Conservation (phyloP, 768 basidiomycete species). For the Lactarius indigo region DNA sequence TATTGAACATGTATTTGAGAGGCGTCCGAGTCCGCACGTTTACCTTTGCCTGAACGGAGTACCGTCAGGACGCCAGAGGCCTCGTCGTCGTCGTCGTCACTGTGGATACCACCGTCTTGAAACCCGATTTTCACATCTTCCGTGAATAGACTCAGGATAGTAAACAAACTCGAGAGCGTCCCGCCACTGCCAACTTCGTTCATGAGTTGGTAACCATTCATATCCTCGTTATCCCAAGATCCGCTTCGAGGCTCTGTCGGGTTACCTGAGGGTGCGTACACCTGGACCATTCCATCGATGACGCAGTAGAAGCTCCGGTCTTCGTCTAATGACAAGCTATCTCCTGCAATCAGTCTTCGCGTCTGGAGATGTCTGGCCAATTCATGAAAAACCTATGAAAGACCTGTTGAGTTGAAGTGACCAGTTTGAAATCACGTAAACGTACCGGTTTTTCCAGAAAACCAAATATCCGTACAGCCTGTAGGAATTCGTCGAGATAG, state of each 20-base stretch:
- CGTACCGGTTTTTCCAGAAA: slow-evolving; percentile 95
- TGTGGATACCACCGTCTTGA: slow-evolving; percentile 52
- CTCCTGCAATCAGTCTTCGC: slow-evolving; percentile 90
- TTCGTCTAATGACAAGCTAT: slow-evolving; percentile 85
- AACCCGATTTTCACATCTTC: slow-evolving; percentile 91
- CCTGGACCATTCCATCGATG: slow-evolving; percentile 95
- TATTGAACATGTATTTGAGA: slow-evolving; percentile 42
- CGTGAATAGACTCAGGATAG: slow-evolving; percentile 94
- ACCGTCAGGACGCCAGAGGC: slow-evolving; percentile 14
- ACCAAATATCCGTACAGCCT: slow-evolving; percentile 95
- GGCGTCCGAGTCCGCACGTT: slow-evolving; percentile 60
- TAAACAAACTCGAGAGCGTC: slow-evolving; percentile 93
- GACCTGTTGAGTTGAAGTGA: background rate
- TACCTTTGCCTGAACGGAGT: slow-evolving; percentile 25
- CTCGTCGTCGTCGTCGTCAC: slow-evolving; percentile 21
- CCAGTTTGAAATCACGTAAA: background rate
- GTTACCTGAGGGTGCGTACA: slow-evolving; percentile 72
- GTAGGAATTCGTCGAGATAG: slow-evolving; percentile 94
- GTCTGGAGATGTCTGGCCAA: slow-evolving; percentile 95
- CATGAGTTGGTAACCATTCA: slow-evolving; percentile 93
- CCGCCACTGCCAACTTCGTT: slow-evolving; percentile 97
- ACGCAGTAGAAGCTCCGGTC: slow-evolving; percentile 98
- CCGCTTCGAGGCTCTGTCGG: slow-evolving; percentile 46
- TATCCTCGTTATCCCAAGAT: slow-evolving; percentile 78
- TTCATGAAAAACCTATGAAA: slow-evolving; percentile 85